Conservation (phyloP, 148 eudicot genomes). For the Rhododendron molle region DNA sequence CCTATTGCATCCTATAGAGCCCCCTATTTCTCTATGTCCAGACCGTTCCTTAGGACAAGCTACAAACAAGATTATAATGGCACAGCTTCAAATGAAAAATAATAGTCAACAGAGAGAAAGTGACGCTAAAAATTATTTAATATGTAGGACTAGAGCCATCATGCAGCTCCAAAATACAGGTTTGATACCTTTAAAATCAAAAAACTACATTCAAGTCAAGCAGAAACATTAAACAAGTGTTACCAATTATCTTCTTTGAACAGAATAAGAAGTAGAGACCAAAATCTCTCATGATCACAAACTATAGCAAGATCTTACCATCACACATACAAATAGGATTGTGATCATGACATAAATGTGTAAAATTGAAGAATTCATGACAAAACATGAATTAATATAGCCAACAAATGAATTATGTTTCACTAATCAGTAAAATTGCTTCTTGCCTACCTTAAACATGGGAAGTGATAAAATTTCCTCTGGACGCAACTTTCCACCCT, state of each 20-base stretch:
- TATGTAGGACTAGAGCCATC: background rate
- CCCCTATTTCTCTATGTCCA: background rate
- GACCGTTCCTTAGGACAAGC: background rate
- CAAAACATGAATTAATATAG: background rate
- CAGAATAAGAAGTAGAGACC: background rate
- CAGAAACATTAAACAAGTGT: background rate
- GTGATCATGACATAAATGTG: background rate
- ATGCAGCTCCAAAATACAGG: background rate
- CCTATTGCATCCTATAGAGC: background rate
- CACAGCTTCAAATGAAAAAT: background rate
- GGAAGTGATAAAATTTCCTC: conserved; percentile 94
- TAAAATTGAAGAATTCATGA: background rate
- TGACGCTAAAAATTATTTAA: background rate
- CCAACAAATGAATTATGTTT: background rate
- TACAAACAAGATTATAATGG: background rate
- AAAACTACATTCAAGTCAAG: background rate
- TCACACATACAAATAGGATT: background rate
- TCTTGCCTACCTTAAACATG: conserved; percentile 72
- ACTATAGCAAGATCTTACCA: conserved; percentile 5
- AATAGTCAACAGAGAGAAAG: background rate
- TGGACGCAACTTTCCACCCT: conserved; percentile 78
- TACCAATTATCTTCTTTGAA: background rate
- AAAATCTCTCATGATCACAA: background rate
- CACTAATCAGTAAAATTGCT: background rate
- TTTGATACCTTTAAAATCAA: background rate